These are phyloP conservation scores for Eimeria zaria DNA, from an alignment of 169 alveolate species.

Conservation along the genomic window DNA sequence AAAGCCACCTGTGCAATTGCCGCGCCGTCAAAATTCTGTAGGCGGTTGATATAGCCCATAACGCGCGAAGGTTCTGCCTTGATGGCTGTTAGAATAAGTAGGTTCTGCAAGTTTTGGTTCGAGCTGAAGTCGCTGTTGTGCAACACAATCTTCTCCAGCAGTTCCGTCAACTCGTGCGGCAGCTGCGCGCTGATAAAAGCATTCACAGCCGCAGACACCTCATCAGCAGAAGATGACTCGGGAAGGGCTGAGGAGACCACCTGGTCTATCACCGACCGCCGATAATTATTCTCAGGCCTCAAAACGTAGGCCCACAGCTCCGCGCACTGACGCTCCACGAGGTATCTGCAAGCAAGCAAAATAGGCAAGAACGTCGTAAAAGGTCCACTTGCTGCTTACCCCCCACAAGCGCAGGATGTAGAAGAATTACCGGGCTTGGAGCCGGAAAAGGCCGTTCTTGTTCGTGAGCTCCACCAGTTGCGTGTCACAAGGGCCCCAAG, in stretches of 20 bases:
- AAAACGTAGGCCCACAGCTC: constrained; percentile 98
- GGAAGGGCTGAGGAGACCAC: constrained; percentile 98
- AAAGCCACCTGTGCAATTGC: constrained; percentile 97
- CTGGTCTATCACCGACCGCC: constrained; percentile 98
- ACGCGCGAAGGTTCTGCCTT: constrained; percentile 95
- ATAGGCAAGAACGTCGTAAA: neutral
- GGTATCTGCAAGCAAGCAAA: constrained; percentile 89
- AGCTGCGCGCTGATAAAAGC: constrained; percentile 99
- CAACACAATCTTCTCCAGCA: constrained; percentile 97
- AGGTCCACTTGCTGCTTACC: neutral
- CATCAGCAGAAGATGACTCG: constrained; percentile 98
- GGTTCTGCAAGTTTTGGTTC: constrained; percentile 98
- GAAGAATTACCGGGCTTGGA: constrained; percentile 94
- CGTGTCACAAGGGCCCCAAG: constrained; percentile 99
- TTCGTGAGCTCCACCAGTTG: constrained; percentile 98
- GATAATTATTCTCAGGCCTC: constrained; percentile 94
- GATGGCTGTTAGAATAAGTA: constrained; percentile 97
- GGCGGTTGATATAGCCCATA: constrained; percentile 98
- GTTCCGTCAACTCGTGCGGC: constrained; percentile 97
- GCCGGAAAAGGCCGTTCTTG: constrained; percentile 98
- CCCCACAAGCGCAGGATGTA: neutral
- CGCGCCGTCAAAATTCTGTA: constrained; percentile 98
- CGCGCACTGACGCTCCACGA: constrained; percentile 98
- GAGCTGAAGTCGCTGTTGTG: constrained; percentile 98
- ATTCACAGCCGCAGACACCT: constrained; percentile 98